Base-by-base conservation (phyloP, 805 yeast species). In the Lipomyces orientalis region DNA sequence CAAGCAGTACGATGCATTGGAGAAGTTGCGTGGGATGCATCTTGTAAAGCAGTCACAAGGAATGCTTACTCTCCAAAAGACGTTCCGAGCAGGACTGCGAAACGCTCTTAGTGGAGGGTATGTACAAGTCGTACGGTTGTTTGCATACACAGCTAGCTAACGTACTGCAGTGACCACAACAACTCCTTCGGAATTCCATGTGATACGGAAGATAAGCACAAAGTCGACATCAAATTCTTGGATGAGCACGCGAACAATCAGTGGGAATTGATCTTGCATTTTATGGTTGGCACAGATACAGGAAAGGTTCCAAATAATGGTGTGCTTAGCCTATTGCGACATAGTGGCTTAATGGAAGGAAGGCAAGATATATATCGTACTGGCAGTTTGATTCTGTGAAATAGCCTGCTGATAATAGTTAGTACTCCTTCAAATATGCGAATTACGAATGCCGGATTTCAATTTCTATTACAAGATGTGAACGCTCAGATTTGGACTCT, bases 181-280 rank as follows among this genome's bases (percentile, higher is more conserved):
- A 85, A 85, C 74, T 88, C 96, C 1, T 91, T 91, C 81, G 97
- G 96, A n/a, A 87, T 86, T 57, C 84, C 90, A 46, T 84, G 87
- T 62, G 85, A 85, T 25, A 80, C 83, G 51, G 81, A 82, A 8
- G 88, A 87, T 68, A 84, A 86, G 57, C 84, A 85, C 64, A 80
- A 80, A 37, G 89, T 90, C 4, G 87, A 86, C 58, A 78, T 87
- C n/a, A 84, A 83, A 49, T 89, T 88, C 73, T 81, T 94, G 59
- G 96, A 91, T 72, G 82, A 82, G 52, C 93, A 92, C 79, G 97
- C 97, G 14, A 85, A 92, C 6, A 85, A 84, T 58, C 92, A 90
- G 76, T 95, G 99, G 99, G 99, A 95, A 76, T 87, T 91, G 7
- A 94, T 95, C 73, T 82, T 95, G 73, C 98, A 95, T 82, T 95